Evolutionary conservation across 2,329 filamentous ascomycete species (phyloP), one percentile per base, ranked within the genome.

Genomic region (Cladosporium austrohemisphaericum): DNA sequence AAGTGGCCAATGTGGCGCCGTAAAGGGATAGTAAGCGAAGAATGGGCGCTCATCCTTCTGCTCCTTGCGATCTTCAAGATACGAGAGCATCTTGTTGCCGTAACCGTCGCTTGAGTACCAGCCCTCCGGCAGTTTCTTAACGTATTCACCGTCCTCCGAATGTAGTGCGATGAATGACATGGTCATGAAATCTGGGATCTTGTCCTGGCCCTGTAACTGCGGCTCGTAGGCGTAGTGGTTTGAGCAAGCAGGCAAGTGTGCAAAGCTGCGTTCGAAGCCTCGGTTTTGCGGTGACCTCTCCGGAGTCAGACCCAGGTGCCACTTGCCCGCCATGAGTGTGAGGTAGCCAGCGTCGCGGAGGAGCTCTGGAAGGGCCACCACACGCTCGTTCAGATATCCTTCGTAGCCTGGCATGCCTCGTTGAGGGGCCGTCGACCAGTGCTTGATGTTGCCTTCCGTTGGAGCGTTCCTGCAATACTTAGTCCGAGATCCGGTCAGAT

Each of bases 1-100:
- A 5, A 84, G 65, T 1, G 80, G 80, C 80, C 80, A 84, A 55
- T 84, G 80, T 1, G 80, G 80, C 0, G 80, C 80, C 0, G 79
- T 80, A 60, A 82, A 84, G 1, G 80, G 78, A 2, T 80, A 68
- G 59, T 81, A 83, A 1, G 68, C 78, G 57, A 83, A 83, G 67
- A 83, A 83, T 0, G 79, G 73, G 29, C 70, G 62, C 41, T 66
- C 60, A 14, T 68, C 66, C 9, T 68, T 60, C 6, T 63, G 58
- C 37, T 62, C 64, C 2, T 64, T 59, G 9, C 66, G 62, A 7
- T 67, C 66, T 18, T 65, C 62, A 11, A 70, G 54, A 45, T 69
- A 70, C 5, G 60, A 52, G 3, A 70, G 52, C 62, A 70, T 67
- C 55, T 70, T 70, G 46, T 68, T 62, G 10, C 65, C 65, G 32